These are phyloP conservation scores for Panicum virgatum DNA, from an alignment of 202 grass and related monocot genomes.

Conservation along the genomic window DNA sequence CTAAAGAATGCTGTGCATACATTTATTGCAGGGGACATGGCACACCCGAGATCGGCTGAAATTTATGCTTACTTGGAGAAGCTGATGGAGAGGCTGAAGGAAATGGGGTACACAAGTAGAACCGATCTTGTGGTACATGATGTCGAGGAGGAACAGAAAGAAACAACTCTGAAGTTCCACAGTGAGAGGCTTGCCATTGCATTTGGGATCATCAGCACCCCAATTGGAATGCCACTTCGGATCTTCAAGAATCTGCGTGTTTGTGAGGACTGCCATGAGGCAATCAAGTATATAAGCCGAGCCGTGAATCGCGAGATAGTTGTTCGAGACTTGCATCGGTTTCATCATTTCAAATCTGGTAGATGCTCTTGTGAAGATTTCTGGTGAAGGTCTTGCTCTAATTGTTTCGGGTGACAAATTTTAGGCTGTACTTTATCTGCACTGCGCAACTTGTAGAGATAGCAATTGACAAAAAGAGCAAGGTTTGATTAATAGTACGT, in stretches of 20 bases:
- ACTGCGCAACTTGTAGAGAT: background rate
- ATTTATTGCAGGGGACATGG: slow-evolving; percentile 47
- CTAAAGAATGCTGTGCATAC: slow-evolving; percentile 52
- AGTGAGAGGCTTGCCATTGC: slow-evolving; percentile 66
- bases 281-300: slow-evolving; percentile 50
- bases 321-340: slow-evolving; percentile 55
- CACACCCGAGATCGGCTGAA: slow-evolving; percentile 46
- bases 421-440: background rate
- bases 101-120: slow-evolving; percentile 59
- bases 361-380: slow-evolving; percentile 64
- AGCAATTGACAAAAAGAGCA: background rate
- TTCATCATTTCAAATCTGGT: slow-evolving; percentile 60
- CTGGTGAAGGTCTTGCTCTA: slow-evolving; percentile 44
- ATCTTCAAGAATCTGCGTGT: slow-evolving; percentile 73
- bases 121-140: slow-evolving; percentile 62
- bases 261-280: slow-evolving; percentile 64
- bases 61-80: slow-evolving; percentile 54
- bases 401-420: background rate
- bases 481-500: background rate
- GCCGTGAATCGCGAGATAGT: slow-evolving; percentile 44
- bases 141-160: slow-evolving; percentile 64
- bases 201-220: slow-evolving; percentile 63
- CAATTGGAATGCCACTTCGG: slow-evolving; percentile 39
- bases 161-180: slow-evolving; percentile 55
- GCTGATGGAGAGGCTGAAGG: slow-evolving; percentile 55